phyloP scores from a whole-genome alignment of 2,329 filamentous ascomycete species.

The Fusarium devonianum region DNA sequence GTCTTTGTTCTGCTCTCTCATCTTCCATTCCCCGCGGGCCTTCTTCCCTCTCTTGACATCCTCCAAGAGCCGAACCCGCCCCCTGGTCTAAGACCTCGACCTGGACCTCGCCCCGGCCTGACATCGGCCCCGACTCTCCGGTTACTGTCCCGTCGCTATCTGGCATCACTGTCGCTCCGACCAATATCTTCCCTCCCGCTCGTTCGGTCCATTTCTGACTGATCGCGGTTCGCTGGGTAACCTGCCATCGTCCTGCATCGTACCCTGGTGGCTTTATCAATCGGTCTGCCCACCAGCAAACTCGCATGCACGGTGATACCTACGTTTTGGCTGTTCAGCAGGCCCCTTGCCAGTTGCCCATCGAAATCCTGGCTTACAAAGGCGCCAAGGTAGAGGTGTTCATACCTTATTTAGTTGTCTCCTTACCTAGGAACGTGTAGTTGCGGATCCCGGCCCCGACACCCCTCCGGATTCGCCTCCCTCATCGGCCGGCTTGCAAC shows the following conservation, averaged over 20 bases:
- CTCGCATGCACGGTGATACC: conserved; percentile 26
- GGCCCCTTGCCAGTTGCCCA: conserved; percentile 12
- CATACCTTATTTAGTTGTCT: conserved; percentile 22
- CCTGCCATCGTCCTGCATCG: conserved; percentile 30
- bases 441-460: conserved; percentile 34
- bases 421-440: conserved; percentile 22
- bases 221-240: conserved; percentile 28
- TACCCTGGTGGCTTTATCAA: conserved; percentile 31
- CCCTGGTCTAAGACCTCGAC: conserved; percentile 3
- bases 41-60: conserved; percentile 1
- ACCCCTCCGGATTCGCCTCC: conserved; percentile 39
- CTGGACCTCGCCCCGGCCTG: conserved; percentile 16
- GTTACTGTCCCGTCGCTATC: conserved; percentile 34
- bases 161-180: conserved; percentile 33
- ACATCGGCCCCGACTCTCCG: conserved; percentile 30
- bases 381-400: conserved; percentile 8
- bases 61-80: neutral
- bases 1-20: conserved; percentile 6
- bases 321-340: conserved; percentile 11
- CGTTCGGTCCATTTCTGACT: conserved; percentile 27
- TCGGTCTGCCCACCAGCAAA: conserved; percentile 32
- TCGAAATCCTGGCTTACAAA: conserved; percentile 12
- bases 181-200: conserved; percentile 29
- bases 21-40: conserved; percentile 2
- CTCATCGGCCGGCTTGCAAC: conserved; percentile 29